Evolutionary conservation across 148 eudicot species (phyloP), one percentile per base, ranked within the genome.

Genomic region (Bassia scoparia): DNA sequence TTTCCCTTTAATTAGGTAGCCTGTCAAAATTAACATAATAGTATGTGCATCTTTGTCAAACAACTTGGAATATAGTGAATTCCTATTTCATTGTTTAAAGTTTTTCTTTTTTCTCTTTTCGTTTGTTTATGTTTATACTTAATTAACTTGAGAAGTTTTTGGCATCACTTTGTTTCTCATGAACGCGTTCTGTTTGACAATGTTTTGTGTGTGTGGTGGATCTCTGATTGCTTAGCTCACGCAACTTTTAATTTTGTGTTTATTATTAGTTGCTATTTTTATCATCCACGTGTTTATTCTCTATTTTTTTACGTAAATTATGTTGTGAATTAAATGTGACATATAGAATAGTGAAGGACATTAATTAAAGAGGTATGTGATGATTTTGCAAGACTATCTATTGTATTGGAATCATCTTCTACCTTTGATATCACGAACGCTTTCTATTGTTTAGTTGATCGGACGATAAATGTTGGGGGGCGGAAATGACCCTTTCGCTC

Each of bases 1-100:
- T 59, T 76, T 68, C 23, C 53, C 38, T 29, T 34, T 68, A 48
- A 59, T 78, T 79, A 50, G 81, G 81, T 79, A 61, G 60, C 48
- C 81, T 49, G 52, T 74, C 66, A 67, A 8, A 52, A n/a, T 43
- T 66, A 3, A 12, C 18, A 67, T 50, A 67, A 58, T 50, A 59
- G 13, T 16, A 33, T 2, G 46, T 35, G 72, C n/a, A 26, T 37
- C 46, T 59, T 68, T 41, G 44, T 68, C 68, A 76, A 68, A 69
- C 73, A 68, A 68, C 68, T 68, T 68, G 68, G 33, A 60, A 18
- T 27, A n/a, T 46, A 43, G 4, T 41, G 12, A n/a, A n/a, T n/a
- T n/a, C n/a, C n/a, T n/a, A n/a, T n/a, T n/a, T n/a, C n/a, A n/a
- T 41, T 4, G 5, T 41, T 10, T 41, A 41, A 41, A 41, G 44